phyloP scores from a whole-genome alignment of 805 yeast species.

The Candida hungchunana region DNA sequence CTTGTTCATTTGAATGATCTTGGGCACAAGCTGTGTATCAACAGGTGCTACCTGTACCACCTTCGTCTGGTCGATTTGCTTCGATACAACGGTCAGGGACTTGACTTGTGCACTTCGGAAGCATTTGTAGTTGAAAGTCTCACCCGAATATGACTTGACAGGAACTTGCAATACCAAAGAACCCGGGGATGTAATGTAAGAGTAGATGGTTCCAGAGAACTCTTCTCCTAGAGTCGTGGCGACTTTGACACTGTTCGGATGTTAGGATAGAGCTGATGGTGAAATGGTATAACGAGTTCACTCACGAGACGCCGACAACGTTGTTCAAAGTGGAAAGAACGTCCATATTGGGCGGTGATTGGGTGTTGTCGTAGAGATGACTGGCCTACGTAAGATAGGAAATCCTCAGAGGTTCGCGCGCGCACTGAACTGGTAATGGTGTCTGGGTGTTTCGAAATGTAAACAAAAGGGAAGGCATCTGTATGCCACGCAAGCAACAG shows the following conservation, averaged over 20 bases:
- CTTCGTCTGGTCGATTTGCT: constrained; percentile 26
- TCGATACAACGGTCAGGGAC: constrained; percentile 42
- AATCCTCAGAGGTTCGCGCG: constrained; percentile 1
- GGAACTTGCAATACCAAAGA: constrained; percentile 30
- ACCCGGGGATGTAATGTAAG: constrained; percentile 46
- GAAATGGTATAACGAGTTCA: not conserved
- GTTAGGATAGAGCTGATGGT: not conserved
- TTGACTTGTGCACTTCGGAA: constrained; percentile 57
- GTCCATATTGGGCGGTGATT: constrained; percentile 6
- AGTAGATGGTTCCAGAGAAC: constrained; percentile 58
- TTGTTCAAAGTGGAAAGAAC: constrained; percentile 6
- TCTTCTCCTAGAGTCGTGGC: constrained; percentile 55
- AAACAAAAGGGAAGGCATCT: no score
- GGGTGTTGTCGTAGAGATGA: no score
- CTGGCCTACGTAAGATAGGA: no score
- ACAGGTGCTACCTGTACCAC: constrained; percentile 17
- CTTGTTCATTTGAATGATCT: constrained; percentile 16
- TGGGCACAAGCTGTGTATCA: constrained; percentile 14
- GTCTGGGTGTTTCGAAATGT: constrained; percentile 6
- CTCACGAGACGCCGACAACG: constrained; percentile 14
- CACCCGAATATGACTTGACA: constrained; percentile 4
- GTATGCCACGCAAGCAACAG: no score
- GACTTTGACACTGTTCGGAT: constrained; percentile 46
- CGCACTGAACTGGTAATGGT: constrained; percentile 3
- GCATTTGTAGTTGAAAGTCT: constrained; percentile 38